Evolutionary conservation across 805 yeast species (phyloP), one percentile per base, ranked within the genome.

Genomic region (Tetrapisispora fleetii): DNA sequence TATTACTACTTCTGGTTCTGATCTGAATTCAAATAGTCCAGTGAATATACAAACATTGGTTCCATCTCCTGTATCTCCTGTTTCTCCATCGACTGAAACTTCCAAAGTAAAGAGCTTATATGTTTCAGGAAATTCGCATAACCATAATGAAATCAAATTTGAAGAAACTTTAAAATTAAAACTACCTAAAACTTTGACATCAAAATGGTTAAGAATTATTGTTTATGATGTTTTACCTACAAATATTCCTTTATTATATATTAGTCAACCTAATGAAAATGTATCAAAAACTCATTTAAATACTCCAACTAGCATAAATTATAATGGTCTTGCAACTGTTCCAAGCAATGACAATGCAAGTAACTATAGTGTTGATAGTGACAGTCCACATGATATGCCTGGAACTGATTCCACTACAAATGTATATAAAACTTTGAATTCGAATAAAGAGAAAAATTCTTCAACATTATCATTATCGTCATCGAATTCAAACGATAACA

Each of bases 161-260:
- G 54, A 61, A 37, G 60, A 62, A 43, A 48, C 49, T 1, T 43
- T 64, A 28, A 61, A 59, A 47, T 43, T 64, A 40, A 59, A 55
- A 41, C 47, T 64, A 30, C 65, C 68, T 2, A 49, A 37, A 37
- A 45, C 52, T 37, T 63, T 67, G 9, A 51, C 48, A 4, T 59
- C 63, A 10, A 61, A 63, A 47, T 49, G 60, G 52, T 36, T 64
- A 24, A 48, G 67, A 40, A 43, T 62, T 28, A 57, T 63, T 5
- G 52, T 64, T 10, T 64, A 61, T 48, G 68, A 64, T 50, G 58
- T 56, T 0, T 45, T 58, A 19, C 53, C 57, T 27, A 47, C 56
- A 6, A 49, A 50, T 32, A 41, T 41, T 21, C 45, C 48, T 6
- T 36, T 46, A 16, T 50, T 47, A 22, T 52, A 52, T 37, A 37